phyloP scores from a whole-genome alignment of 2,329 filamentous ascomycete species.

The Diaporthe sp. region DNA sequence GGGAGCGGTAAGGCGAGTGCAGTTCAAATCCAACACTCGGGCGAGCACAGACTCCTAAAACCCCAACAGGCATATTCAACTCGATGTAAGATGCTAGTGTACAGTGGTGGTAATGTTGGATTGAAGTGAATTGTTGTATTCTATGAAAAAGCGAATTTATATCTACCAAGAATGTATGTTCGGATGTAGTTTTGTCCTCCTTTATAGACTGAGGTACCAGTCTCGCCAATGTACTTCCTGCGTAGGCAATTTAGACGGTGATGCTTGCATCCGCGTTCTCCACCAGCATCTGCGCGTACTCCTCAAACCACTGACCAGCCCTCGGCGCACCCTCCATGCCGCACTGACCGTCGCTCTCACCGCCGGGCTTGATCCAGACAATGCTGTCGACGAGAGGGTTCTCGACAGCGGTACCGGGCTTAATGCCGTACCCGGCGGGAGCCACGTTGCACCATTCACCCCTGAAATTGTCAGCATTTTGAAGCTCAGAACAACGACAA shows the following conservation, averaged over 20 bases:
- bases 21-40: background rate
- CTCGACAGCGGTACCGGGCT: conserved; percentile 49
- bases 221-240: background rate
- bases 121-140: background rate
- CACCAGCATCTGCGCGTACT: conserved; percentile 57
- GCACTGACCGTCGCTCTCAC: conserved; percentile 59
- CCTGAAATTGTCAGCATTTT: background rate
- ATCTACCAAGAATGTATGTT: background rate
- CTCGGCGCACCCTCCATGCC: conserved; percentile 54
- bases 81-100: background rate
- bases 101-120: too few species aligned
- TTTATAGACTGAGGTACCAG: background rate
- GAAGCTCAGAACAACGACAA: background rate
- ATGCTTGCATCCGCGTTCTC: conserved; percentile 52
- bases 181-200: background rate
- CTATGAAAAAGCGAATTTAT: background rate
- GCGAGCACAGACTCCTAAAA: background rate
- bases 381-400: conserved; percentile 57
- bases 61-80: background rate
- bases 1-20: background rate
- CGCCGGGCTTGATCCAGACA: conserved; percentile 62
- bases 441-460: conserved; percentile 20
- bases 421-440: conserved; percentile 9
- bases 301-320: conserved; percentile 59
- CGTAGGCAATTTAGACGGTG: background rate